phyloP scores from a whole-genome alignment of 2,329 filamentous ascomycete species.

The Clarireedia hainanense region DNA sequence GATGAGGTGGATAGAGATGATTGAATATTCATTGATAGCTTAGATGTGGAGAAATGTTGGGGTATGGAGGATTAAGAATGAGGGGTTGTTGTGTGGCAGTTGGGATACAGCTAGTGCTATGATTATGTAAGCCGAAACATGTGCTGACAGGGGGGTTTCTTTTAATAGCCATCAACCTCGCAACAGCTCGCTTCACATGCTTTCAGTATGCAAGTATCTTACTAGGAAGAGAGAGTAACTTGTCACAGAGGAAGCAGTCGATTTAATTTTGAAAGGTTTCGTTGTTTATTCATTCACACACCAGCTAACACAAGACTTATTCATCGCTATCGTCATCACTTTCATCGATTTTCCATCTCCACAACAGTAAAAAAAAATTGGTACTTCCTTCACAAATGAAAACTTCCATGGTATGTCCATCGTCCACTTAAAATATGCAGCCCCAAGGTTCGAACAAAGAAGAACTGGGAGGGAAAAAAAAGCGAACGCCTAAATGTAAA shows the following conservation, averaged over 20 bases:
- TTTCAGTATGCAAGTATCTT: too few species aligned
- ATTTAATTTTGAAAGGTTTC: background rate
- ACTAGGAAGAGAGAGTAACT: too few species aligned
- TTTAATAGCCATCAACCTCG: too few species aligned
- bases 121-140: background rate
- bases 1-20: background rate
- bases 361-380: conserved; percentile 1
- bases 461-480: background rate
- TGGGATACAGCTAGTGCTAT: background rate
- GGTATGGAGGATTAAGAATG: conserved; percentile 2
- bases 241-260: too few species aligned
- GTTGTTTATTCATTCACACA: conserved; percentile 1
- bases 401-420: conserved; percentile 22
- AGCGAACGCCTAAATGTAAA: background rate
- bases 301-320: background rate
- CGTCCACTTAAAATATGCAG: conserved; percentile 17
- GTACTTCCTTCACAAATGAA: conserved; percentile 13
- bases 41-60: background rate
- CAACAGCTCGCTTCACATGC: too few species aligned
- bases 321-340: conserved; percentile 2
- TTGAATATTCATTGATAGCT: background rate
- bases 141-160: too few species aligned
- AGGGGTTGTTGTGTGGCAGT: conserved; percentile 1
- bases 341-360: background rate
- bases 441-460: conserved; percentile 6